Percentiles rank a stretch among this genome's conserved stretches.
Evolutionary conservation across 345 rosid genomes (phyloP).

Genomic region (Hevea brasiliensis): DNA sequence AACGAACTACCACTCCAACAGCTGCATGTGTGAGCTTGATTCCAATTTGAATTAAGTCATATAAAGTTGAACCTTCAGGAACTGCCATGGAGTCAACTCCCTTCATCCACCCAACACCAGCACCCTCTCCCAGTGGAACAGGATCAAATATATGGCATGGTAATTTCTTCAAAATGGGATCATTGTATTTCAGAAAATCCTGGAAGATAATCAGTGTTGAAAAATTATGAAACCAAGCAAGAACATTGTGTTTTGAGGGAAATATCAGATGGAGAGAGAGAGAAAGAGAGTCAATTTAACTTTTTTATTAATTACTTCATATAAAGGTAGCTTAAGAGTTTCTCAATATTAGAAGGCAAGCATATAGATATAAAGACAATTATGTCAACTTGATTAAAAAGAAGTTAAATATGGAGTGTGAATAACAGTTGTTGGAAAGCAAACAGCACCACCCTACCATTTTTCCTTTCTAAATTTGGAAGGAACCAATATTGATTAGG

Average conservation of each 20-base stretch:
- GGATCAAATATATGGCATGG: constrained; percentile 76
- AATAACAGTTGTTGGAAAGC: too few relatives aligned
- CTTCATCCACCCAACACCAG: constrained; percentile 87
- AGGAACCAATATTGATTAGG: too few relatives aligned
- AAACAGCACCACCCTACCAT: too few relatives aligned
- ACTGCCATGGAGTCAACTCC: constrained; percentile 62
- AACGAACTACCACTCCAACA: constrained; percentile 72
- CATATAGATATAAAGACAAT: too few relatives aligned
- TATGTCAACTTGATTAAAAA: too few relatives aligned
- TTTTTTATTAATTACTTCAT: not conserved
- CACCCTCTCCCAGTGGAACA: constrained; percentile 85
- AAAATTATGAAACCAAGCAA: constrained; percentile 8
- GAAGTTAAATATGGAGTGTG: too few relatives aligned
- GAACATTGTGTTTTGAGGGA: not conserved
- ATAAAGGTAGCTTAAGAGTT: too few relatives aligned
- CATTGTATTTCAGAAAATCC: constrained; percentile 77
- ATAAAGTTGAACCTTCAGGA: constrained; percentile 67
- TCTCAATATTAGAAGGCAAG: too few relatives aligned
- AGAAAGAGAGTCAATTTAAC: too few relatives aligned
- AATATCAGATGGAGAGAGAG: not conserved
- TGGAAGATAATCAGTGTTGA: constrained; percentile 26
- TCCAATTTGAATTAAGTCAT: constrained; percentile 78
- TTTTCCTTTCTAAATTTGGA: too few relatives aligned
- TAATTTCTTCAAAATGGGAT: constrained; percentile 54
- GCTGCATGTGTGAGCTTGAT: constrained; percentile 80